Evolutionary conservation across 2,329 filamentous ascomycete species (phyloP), one percentile per base, ranked within the genome.

Genomic region (Colletotrichum ledebouriae): DNA sequence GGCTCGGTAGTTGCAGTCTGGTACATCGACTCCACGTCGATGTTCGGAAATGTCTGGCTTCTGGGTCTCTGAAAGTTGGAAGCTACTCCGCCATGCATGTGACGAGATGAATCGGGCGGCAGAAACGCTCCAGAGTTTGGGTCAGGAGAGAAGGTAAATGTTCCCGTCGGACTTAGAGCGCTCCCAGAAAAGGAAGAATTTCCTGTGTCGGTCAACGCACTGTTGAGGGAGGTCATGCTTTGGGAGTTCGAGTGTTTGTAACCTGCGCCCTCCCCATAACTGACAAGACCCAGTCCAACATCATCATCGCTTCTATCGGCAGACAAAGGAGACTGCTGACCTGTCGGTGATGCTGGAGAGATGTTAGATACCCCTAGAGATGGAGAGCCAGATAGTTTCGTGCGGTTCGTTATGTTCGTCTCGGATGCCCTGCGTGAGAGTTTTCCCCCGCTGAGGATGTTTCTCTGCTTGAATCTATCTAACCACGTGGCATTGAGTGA

Each of bases 391-490:
- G 85, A 87, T 71, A 87, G 81, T 63, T 87, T 86, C 25, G 86
- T 86, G 67, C 85, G 88, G 73, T 93, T 91, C 0, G 89, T 87
- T 61, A 94, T 92, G 76, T 93, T 94, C 42, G 89, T 86, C 76
- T 90, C 88, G 3, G 88, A 90, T 6, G 87, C 87, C 62, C 88
- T 81, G 50, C 88, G 82, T 70, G 84, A 82, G 42, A 89, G 75
- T 68, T 82, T 85, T 15, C 80, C 83, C 15, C 80, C 81, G 15
- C 74, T 44, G 3, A 79, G 82, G 63, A 88, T 81, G 77, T 97
- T 91, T 81, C 95, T 97, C 76, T 94, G 89, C 83, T 98, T 97
- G 84, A 98, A 98, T 77, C 96, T 97, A 75, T 97, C 94, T 39
- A 98, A 85, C 94, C 95, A 98, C 72, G 85, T 90, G 34, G 88